phyloP scores from a whole-genome alignment of 2,329 filamentous ascomycete genomes.

The Neofusicoccum sp. region DNA sequence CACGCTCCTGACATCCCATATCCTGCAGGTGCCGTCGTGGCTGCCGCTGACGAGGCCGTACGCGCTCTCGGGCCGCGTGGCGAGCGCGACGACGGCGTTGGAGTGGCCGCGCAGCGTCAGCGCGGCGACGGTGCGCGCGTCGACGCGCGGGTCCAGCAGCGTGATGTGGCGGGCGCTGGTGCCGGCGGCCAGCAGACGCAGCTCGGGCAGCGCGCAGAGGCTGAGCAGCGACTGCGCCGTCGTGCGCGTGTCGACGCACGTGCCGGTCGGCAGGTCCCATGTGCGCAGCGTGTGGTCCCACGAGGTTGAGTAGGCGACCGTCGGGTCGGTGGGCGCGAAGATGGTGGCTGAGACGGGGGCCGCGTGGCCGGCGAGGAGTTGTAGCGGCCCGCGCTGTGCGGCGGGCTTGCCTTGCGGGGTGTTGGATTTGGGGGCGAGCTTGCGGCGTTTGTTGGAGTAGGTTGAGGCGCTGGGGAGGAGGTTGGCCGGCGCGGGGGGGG shows the following conservation, averaged over 20 bases:
- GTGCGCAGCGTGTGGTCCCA: conserved; percentile 90
- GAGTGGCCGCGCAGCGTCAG: conserved; percentile 91
- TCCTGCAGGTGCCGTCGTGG: conserved; percentile 85
- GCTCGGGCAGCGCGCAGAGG: conserved; percentile 68
- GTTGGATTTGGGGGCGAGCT: conserved; percentile 56
- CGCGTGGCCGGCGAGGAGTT: conserved; percentile 69
- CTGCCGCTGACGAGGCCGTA: conserved; percentile 86
- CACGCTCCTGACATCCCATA: conserved; percentile 86
- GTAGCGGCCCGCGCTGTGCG: conserved; percentile 74
- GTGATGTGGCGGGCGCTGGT: conserved; percentile 85
- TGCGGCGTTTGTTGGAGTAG: conserved; percentile 71
- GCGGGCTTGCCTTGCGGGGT: conserved; percentile 59
- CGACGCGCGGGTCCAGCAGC: conserved; percentile 84
- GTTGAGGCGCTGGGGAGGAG: conserved; percentile 66
- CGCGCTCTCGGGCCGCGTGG: conserved; percentile 63
- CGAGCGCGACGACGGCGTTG: conserved; percentile 65
- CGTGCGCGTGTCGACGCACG: conserved; percentile 76
- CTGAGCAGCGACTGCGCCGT: conserved; percentile 82
- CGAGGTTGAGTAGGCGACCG: conserved; percentile 86
- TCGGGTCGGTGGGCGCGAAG: conserved; percentile 82
- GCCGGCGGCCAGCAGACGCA: conserved; percentile 67
- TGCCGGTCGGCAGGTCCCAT: conserved; percentile 80
- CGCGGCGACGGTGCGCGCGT: conserved; percentile 71
- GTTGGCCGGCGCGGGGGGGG: conserved; percentile 68
- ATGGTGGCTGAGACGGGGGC: conserved; percentile 73